Base-by-base conservation (phyloP, 768 basidiomycete genomes). In the Amanita phalloides region DNA sequence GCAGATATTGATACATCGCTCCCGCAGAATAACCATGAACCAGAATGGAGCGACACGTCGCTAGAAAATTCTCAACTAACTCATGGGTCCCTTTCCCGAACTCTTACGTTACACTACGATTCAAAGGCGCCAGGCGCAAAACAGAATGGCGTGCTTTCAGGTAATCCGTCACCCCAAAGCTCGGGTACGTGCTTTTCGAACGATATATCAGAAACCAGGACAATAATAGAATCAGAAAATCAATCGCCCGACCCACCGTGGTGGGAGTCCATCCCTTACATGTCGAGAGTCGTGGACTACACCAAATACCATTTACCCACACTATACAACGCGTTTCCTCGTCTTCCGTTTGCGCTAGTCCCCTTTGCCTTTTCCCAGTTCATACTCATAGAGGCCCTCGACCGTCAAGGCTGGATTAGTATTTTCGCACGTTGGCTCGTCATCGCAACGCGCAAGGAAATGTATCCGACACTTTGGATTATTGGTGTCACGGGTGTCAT, bases 291-390 rank as follows among this genome's bases (percentile, higher is more conserved):
- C 20, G 30, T 26, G 26, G 4, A 13, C 14, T 50, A 47, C 32
- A 28, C 38, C 49, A 26, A 49, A 50, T 35, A 45, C 36, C 52
- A 56, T 65, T 54, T 23, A 68, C 91, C 90, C 0, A 92, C 87
- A 1, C 71, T 86, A 55, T 72, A 76, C 62, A 77, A 77, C 8
- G 78, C 81, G 20, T 67, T 83, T 20, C 75, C 79, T 0, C 77
- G 84, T 17, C 72, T 94, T 0, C 94, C 92, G 0, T 81, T 92
- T 54, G 75, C 81, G 10, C 79, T 96, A 6, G 70, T 96, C 13
- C 90, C 90, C 0, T 98, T 98, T 61, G 89, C 92, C 0, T 92
- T 97, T 62, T 84, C 86, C 0, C 91, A 94, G 66, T 97, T 98
- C 69, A 90, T 97, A 57, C 79, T 98, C 52, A 90, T 95, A 53